Percentiles rank a stretch among this genome's conserved stretches.
phyloP scores from a whole-genome alignment of 306 rosid genomes.

The Mimosa bimucronata region DNA sequence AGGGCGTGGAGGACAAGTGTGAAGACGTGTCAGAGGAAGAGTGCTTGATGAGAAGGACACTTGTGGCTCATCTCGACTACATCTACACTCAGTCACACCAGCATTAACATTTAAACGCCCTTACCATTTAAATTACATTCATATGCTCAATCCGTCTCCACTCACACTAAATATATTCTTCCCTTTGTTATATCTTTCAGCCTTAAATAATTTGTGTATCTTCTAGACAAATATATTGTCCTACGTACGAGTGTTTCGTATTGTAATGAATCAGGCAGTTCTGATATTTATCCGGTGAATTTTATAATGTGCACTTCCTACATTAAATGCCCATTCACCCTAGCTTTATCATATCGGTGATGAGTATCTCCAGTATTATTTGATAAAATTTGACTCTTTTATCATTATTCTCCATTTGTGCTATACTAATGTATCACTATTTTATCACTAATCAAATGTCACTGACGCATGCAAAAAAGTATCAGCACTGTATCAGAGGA shows the following conservation, averaged over 20 bases:
- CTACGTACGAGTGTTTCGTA: no score
- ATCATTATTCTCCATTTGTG: neutral
- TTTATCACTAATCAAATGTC: neutral
- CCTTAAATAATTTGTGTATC: neutral
- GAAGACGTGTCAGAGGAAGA: constrained; percentile 45
- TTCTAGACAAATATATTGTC: no score
- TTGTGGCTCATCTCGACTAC: constrained; percentile 55
- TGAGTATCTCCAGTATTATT: neutral
- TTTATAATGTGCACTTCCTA: neutral
- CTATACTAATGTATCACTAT: neutral
- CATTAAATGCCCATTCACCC: no score
- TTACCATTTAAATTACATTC: no score
- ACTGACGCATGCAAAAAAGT: neutral
- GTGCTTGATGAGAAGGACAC: constrained; percentile 57
- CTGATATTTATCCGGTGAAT: neutral
- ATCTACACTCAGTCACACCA: constrained; percentile 47
- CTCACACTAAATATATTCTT: no score
- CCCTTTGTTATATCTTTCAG: neutral
- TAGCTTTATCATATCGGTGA: neutral
- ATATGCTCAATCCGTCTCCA: no score
- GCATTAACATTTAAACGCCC: neutral
- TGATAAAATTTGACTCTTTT: neutral
- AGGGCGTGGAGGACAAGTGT: constrained; percentile 43
- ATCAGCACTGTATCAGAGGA: neutral
- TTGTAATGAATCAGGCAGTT: neutral